A percentile compares a stretch with the other conserved stretches of the same genome.
Evolutionary conservation across 108 stramenopile genomes (phyloP).

Genomic region (Fragilariopsis cylindrus): DNA sequence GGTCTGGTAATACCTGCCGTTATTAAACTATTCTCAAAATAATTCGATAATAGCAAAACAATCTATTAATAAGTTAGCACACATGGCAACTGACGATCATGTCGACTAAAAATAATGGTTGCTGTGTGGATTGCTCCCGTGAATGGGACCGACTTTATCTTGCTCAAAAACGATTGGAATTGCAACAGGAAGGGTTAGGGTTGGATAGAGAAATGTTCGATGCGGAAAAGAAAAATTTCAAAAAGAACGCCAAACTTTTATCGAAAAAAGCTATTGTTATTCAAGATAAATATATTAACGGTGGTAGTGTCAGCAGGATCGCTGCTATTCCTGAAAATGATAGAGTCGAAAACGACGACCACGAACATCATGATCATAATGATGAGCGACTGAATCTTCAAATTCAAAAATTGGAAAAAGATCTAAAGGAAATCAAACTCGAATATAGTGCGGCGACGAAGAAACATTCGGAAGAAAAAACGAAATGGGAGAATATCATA

Average conservation of each 20-base stretch:
- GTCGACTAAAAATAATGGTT: not conserved
- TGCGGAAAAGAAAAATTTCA: constrained; percentile 28
- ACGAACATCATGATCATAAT: not conserved
- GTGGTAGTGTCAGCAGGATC: not conserved
- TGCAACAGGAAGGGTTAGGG: constrained; percentile 31
- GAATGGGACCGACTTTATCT: constrained; percentile 22
- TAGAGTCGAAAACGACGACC: too few relatives aligned
- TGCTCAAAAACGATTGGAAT: constrained; percentile 19
- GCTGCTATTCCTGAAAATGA: too few relatives aligned
- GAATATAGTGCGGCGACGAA: not conserved
- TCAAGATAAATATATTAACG: not conserved
- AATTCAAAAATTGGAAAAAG: constrained; percentile 8
- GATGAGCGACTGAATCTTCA: not conserved
- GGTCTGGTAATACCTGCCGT: too few relatives aligned
- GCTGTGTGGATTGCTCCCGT: not conserved
- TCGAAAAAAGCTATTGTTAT: not conserved
- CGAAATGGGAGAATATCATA: not conserved
- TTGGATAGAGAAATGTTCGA: constrained; percentile 36
- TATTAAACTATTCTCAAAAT: too few relatives aligned
- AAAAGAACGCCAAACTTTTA: constrained; percentile 15
- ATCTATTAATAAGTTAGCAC: too few relatives aligned
- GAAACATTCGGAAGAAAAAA: constrained; percentile 1
- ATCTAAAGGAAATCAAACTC: not conserved
- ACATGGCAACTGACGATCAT: too few relatives aligned
- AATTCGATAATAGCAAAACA: too few relatives aligned